Evolutionary conservation across 176 grass and related monocot species (phyloP).

Genomic region (Themeda triandra): DNA sequence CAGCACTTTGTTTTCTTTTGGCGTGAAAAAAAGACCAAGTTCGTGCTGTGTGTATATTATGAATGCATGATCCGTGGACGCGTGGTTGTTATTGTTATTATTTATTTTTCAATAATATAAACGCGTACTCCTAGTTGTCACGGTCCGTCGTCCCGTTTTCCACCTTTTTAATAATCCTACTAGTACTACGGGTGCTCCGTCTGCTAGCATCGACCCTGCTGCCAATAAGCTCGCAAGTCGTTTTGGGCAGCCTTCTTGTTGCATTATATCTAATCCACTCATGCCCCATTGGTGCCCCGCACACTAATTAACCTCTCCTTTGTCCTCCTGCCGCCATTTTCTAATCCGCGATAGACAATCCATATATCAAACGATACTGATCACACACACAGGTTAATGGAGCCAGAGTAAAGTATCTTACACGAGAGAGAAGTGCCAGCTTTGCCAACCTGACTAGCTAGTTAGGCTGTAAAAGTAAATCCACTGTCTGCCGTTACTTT

Average conservation of each 20-base stretch:
- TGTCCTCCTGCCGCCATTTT: not conserved
- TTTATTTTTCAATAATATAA: too few relatives aligned
- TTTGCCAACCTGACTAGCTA: not conserved
- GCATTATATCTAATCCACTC: not conserved
- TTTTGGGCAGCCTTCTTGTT: not conserved
- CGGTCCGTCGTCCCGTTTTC: not conserved
- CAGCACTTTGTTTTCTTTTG: rapidly evolving
- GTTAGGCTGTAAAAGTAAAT: conserved; percentile 3
- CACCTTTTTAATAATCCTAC: not conserved
- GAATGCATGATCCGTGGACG: not conserved
- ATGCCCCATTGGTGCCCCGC: not conserved
- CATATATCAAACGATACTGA: not conserved
- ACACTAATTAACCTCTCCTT: not conserved
- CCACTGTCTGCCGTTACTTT: conserved; percentile 12
- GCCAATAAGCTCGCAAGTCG: not conserved
- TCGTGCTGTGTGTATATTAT: not conserved
- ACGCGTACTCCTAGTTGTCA: too few relatives aligned
- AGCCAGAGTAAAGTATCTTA: not conserved
- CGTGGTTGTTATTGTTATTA: too few relatives aligned
- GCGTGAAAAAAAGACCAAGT: not conserved
- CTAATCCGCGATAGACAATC: not conserved
- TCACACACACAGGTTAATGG: conserved; percentile 19
- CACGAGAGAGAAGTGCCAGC: not conserved
- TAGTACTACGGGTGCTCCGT: not conserved
- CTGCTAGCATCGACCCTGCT: not conserved